Evolutionary conservation across 192 early-diverging fungal species (phyloP).

Genomic region (Linnemannia zychae): DNA sequence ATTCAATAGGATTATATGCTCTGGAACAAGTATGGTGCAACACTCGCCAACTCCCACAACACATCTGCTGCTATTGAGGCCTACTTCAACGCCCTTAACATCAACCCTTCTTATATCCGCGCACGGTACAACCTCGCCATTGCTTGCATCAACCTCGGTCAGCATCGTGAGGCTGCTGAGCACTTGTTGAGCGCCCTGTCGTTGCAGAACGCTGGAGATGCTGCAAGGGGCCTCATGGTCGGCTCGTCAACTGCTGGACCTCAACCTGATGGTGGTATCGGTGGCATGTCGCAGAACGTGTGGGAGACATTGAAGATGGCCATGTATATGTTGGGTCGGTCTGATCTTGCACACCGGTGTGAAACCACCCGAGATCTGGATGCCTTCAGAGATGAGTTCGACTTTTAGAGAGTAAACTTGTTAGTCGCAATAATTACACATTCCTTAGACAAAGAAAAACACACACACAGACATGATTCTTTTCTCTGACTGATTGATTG

Average conservation of each 20-base stretch:
- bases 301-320: constrained; percentile 89
- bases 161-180: constrained; percentile 92
- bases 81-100: constrained; percentile 93
- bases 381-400: constrained; percentile 88
- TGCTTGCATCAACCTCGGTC: constrained; percentile 88
- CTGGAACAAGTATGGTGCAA: constrained; percentile 98
- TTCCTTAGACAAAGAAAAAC: not conserved
- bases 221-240: constrained; percentile 50
- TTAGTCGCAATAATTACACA: not conserved
- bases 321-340: constrained; percentile 79
- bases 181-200: constrained; percentile 92
- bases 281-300: constrained; percentile 79
- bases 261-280: constrained; percentile 55
- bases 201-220: constrained; percentile 76
- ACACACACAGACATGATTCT: too few relatives aligned
- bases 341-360: constrained; percentile 86
- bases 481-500: too few relatives aligned
- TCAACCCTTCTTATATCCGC: constrained; percentile 96
- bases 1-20: constrained; percentile 84
- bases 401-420: constrained; percentile 69
- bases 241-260: constrained; percentile 48
- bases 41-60: constrained; percentile 90
- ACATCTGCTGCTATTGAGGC: constrained; percentile 88
- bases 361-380: constrained; percentile 79
- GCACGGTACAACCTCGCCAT: constrained; percentile 98